phyloP scores from a whole-genome alignment of 73 alveolate species.

The Uronychia binucleata region DNA sequence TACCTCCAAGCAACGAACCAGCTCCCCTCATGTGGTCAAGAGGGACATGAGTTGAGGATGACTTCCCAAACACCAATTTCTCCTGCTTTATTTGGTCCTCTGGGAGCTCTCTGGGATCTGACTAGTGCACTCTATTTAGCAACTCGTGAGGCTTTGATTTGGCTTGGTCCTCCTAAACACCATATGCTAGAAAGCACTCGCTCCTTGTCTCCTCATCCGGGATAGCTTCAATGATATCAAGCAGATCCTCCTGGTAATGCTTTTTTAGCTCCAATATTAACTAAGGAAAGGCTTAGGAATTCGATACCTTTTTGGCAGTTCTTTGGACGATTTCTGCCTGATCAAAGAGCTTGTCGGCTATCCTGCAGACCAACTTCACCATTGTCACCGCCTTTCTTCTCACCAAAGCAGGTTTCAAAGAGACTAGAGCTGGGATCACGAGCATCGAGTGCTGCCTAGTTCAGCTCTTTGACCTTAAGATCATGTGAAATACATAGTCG shows the following conservation, averaged over 20 bases:
- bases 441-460: slow-evolving; percentile 73
- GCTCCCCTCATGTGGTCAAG: no score
- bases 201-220: not conserved
- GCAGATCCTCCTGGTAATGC: slow-evolving; percentile 41
- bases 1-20: no score
- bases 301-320: slow-evolving; percentile 45
- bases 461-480: slow-evolving; percentile 12
- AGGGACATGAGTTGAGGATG: no score
- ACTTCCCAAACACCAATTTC: no score
- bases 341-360: slow-evolving; percentile 41
- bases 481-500: not conserved
- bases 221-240: not conserved
- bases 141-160: not conserved
- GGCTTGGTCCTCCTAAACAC: no score
- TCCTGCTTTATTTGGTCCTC: not conserved
- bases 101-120: not conserved
- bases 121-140: not conserved
- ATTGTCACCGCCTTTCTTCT: slow-evolving; percentile 14
- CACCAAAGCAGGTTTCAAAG: slow-evolving; percentile 35
- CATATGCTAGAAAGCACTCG: not conserved
- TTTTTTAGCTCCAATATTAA: slow-evolving; percentile 48
- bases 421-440: slow-evolving; percentile 65
- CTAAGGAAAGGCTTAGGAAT: not conserved
- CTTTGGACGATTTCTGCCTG: slow-evolving; percentile 54
- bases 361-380: slow-evolving; percentile 15